A percentile compares a stretch with the other conserved stretches of the same genome.
Conservation (phyloP, 352 stramenopile genomes). For the Phytophthora vignae region DNA sequence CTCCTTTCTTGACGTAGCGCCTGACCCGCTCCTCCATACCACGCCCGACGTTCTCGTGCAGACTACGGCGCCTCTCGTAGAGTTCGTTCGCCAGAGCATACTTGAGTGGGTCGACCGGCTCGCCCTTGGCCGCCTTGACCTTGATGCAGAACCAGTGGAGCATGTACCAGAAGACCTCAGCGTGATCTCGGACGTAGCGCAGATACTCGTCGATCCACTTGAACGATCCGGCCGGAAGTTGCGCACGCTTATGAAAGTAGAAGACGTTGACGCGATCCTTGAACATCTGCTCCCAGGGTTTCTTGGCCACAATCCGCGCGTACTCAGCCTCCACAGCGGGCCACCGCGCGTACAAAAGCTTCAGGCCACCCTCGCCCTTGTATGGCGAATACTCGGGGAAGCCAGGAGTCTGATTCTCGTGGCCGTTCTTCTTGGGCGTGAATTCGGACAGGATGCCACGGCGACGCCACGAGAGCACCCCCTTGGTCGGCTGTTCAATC, state of each 20-base stretch:
- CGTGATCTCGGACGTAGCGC: not conserved
- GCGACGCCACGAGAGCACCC: not conserved
- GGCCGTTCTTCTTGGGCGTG: not conserved
- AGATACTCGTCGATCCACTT: no score
- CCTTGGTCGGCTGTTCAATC: not conserved
- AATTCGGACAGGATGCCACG: not conserved
- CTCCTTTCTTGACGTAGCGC: not conserved
- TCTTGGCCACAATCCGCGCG: not conserved
- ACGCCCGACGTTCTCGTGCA: not conserved
- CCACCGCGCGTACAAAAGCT: not conserved
- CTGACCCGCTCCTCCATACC: not conserved
- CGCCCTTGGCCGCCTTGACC: not conserved
- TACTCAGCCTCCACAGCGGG: not conserved
- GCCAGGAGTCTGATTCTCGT: not conserved
- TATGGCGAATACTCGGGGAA: not conserved
- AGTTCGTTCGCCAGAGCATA: not conserved
- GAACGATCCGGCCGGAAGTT: not conserved
- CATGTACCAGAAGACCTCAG: slow-evolving; percentile 4
- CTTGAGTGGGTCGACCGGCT: not conserved
- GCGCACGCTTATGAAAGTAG: slow-evolving; percentile 1
- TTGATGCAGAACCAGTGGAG: slow-evolving; percentile 7
- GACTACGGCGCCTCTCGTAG: not conserved
- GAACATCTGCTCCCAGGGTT: slow-evolving; percentile 5
- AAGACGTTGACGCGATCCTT: not conserved
- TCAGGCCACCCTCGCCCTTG: not conserved